These are phyloP conservation scores for Chlorella sp. DNA, from an alignment of 139 green algal genomes.

Conservation along the genomic window DNA sequence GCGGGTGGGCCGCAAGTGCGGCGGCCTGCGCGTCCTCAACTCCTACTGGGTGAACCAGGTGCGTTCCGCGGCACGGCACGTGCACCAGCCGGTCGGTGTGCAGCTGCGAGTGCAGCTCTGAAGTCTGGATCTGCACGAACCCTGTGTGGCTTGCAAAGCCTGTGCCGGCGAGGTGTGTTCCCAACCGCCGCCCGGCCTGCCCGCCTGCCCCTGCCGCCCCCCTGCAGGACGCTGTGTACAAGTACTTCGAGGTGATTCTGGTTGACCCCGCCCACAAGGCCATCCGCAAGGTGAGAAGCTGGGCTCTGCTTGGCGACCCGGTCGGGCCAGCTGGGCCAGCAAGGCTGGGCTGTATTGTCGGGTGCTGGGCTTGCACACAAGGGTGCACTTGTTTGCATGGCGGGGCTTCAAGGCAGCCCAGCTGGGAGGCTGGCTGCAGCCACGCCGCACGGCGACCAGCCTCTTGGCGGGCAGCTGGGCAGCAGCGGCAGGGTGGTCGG, in stretches of 20 bases:
- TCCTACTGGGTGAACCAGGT: constrained; percentile 99
- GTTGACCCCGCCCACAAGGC: constrained; percentile 95
- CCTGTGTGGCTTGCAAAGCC: background rate
- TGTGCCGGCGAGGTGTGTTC: constrained; percentile 49
- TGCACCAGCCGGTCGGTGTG: background rate
- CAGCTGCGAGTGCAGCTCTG: background rate
- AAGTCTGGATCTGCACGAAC: too few relatives aligned
- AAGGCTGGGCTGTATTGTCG: background rate
- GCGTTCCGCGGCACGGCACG: background rate
- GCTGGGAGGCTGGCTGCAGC: background rate
- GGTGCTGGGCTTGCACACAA: background rate
- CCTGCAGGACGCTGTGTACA: constrained; percentile 97
- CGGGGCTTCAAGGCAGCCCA: too few relatives aligned
- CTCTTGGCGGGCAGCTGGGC: background rate
- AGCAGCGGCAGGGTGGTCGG: background rate
- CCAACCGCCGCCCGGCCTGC: background rate
- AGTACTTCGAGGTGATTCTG: constrained; percentile 99
- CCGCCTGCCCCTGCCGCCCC: background rate
- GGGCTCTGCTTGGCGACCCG: background rate
- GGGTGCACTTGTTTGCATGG: background rate
- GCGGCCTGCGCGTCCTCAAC: constrained; percentile 97
- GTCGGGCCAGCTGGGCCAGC: background rate
- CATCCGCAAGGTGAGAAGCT: constrained; percentile 84
- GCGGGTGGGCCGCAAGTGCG: constrained; percentile 92
- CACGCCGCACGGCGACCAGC: background rate